Base-by-base conservation (phyloP, 768 basidiomycete genomes). In the Tubosaeta sp. region DNA sequence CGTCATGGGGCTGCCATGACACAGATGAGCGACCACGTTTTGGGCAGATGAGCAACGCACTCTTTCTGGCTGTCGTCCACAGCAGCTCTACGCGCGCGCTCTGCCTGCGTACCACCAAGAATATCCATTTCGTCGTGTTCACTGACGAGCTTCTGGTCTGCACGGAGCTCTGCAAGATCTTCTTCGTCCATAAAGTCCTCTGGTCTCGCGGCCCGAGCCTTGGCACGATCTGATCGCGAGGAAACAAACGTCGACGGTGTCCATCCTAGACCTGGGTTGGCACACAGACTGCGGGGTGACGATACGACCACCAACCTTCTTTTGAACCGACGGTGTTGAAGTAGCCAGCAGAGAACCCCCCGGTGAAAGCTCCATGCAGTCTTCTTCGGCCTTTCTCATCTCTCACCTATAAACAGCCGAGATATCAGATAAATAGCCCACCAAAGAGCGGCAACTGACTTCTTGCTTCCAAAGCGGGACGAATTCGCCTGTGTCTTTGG, bases 151-250 rank as follows among this genome's bases (percentile, higher is more conserved):
- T 78, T 81, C 58, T 84, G 76, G 57, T 80, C 81, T 35, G 93
- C 90, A 30, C 78, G 81, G 53, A 88, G 68, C 54, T 91, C 91
- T 40, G 88, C 83, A 14, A 97, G 73, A 66, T 98, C 96, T 70
- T 99, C 96, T 38, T 97, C 96, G 71, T 99, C 96, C 96, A 99
- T 98, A 65, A 91, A 98, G 65, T 96, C 93, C 69, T 95, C 91
- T 0, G 92, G 86, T 29, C 78, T 77, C n/a, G 76, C 70, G 3
- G 69, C 71, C 59, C 80, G 76, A 24, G 54, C 48, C 65, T 85
- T 86, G 41, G 81, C 81, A 43, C 94, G 81, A 39, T 90, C 87
- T 25, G 65, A 69, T 29, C 94, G 80, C 7, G 94, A 96, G 0
- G 95, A 97, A 13, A 90, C 84, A 68, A 98, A 99, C 3, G 90